Conservation (phyloP, 202 grass and related monocot genomes). For the Eragrostis tef region DNA sequence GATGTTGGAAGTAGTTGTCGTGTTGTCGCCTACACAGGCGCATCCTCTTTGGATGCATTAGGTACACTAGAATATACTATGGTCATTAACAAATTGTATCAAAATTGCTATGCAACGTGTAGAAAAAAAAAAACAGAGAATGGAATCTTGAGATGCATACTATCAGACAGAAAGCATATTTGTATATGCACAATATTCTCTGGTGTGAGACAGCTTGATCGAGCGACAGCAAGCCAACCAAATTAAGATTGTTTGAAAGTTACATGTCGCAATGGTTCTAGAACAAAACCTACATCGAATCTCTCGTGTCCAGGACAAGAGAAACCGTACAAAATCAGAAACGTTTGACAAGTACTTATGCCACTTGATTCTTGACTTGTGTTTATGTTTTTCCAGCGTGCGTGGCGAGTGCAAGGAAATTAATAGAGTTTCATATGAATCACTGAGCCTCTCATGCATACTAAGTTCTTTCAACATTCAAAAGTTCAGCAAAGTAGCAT, state of each 20-base stretch:
- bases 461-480: neutral
- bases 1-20: neutral
- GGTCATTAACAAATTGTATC: neutral
- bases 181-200: neutral
- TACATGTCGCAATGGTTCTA: neutral
- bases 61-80: neutral
- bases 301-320: neutral
- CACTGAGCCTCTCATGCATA: neutral
- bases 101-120: neutral
- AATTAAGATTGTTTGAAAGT: conserved; percentile 4
- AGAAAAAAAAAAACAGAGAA: neutral
- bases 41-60: neutral
- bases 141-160: neutral
- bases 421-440: neutral
- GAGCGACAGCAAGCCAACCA: neutral
- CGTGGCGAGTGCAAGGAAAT: neutral
- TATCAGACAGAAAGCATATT: conserved; percentile 1
- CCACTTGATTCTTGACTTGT: neutral
- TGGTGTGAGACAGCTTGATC: conserved; percentile 28
- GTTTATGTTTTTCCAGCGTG: neutral
- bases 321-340: neutral
- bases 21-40: neutral
- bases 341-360: neutral
- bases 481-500: neutral
- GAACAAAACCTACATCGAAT: neutral